These are phyloP conservation scores for Citeromyces hawaiiensis DNA, from an alignment of 1,139 yeast genomes.

Conservation along the genomic window DNA sequence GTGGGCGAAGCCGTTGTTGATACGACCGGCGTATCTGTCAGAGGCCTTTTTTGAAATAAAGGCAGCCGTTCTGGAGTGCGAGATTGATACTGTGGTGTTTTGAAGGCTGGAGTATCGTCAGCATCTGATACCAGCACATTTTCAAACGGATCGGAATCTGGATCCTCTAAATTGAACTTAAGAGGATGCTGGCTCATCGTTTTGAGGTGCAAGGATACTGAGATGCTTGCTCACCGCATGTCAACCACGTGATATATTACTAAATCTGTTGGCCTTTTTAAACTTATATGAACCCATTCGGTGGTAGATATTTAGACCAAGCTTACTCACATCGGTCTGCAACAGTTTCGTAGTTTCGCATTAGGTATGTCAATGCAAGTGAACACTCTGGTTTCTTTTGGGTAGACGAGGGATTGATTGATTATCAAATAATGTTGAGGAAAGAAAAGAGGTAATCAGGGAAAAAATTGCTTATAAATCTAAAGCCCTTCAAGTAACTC, in stretches of 20 bases:
- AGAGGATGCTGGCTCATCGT: background rate
- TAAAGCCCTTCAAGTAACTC: too few relatives aligned
- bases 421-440: too few relatives aligned
- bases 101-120: conserved; percentile 2
- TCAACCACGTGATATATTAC: background rate
- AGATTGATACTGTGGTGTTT: conserved; percentile 3
- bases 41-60: conserved; percentile 53
- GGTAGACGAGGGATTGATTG: too few relatives aligned
- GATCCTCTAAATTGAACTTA: background rate
- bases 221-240: background rate
- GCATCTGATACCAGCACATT: background rate
- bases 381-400: too few relatives aligned
- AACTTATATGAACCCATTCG: too few relatives aligned
- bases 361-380: too few relatives aligned
- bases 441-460: too few relatives aligned
- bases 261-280: too few relatives aligned
- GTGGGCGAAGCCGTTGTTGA: conserved; percentile 39
- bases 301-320: too few relatives aligned
- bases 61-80: conserved; percentile 21
- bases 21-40: conserved; percentile 59
- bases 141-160: background rate
- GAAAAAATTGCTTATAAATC: too few relatives aligned
- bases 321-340: too few relatives aligned
- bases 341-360: too few relatives aligned
- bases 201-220: background rate